Percentiles rank a stretch among this genome's conserved stretches.
These are phyloP conservation scores for Capsella bursapastoris DNA, from an alignment of 345 rosid species.

Conservation along the genomic window DNA sequence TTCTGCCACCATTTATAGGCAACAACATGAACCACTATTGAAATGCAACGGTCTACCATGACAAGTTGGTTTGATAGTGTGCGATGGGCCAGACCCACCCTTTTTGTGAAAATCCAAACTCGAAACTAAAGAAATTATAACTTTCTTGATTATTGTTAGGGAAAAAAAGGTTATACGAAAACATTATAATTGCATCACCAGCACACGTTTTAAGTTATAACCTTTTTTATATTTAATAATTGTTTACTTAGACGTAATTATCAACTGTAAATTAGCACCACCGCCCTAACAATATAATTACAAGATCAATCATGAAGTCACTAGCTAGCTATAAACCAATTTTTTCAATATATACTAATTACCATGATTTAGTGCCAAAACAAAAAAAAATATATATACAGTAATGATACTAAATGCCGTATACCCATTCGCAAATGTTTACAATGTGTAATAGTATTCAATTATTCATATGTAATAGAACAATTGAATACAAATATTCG, in stretches of 20 bases:
- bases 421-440: no score
- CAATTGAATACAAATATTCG: no score
- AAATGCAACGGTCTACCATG: slow-evolving; percentile 29
- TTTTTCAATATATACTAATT: background rate
- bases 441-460: background rate
- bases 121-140: background rate
- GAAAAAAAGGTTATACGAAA: background rate
- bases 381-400: no score
- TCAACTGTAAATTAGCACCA: slow-evolving; percentile 33
- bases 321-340: slow-evolving; percentile 5
- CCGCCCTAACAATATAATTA: slow-evolving; percentile 37
- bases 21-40: slow-evolving; percentile 33
- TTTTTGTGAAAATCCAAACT: slow-evolving; percentile 4
- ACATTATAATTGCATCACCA: slow-evolving; percentile 10
- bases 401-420: no score
- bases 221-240: slow-evolving; percentile 5
- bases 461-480: background rate
- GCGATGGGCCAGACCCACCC: slow-evolving; percentile 41
- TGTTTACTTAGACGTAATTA: slow-evolving; percentile 5
- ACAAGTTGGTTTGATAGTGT: slow-evolving; percentile 42
- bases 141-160: background rate
- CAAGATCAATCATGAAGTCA: slow-evolving; percentile 4
- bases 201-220: background rate
- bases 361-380: background rate
- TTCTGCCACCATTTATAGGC: slow-evolving; percentile 40